phyloP scores from a whole-genome alignment of 2,329 filamentous ascomycete species.

The Geosmithia putterillii region DNA sequence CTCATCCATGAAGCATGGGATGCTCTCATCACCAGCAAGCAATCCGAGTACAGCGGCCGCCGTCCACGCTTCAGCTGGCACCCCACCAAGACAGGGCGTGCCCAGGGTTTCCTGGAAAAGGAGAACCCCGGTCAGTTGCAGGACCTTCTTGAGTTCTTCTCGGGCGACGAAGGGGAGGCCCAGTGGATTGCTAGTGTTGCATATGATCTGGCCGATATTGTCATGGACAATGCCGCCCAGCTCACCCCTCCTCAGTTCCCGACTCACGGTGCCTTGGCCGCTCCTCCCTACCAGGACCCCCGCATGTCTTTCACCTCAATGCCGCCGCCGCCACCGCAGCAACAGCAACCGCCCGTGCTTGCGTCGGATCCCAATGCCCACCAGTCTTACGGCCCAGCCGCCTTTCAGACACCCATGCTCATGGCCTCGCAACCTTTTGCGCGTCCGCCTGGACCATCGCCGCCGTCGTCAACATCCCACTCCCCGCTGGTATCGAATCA shows the following conservation, averaged over 20 bases:
- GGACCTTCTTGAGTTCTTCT: slow-evolving; percentile 54
- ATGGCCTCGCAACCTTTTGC: slow-evolving; percentile 18
- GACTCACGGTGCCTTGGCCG: slow-evolving; percentile 11
- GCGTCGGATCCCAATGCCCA: slow-evolving; percentile 10
- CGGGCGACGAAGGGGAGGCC: slow-evolving; percentile 42
- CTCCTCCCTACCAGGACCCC: slow-evolving; percentile 11
- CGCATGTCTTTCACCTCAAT: slow-evolving; percentile 17
- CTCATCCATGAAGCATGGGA: slow-evolving; percentile 51
- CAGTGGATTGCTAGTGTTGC: slow-evolving; percentile 44
- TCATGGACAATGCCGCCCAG: slow-evolving; percentile 19
- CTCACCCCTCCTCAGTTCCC: slow-evolving; percentile 17
- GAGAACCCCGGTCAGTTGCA: slow-evolving; percentile 51
- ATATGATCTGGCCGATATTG: slow-evolving; percentile 41
- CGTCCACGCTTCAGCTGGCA: slow-evolving; percentile 54
- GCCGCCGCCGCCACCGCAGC: slow-evolving; percentile 14
- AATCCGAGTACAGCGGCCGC: slow-evolving; percentile 38
- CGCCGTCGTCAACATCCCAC: slow-evolving; percentile 16
- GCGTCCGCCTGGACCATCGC: slow-evolving; percentile 13
- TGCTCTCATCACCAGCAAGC: slow-evolving; percentile 35
- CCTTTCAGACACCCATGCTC: slow-evolving; percentile 19
- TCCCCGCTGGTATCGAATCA: slow-evolving; percentile 14
- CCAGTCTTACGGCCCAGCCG: slow-evolving; percentile 12
- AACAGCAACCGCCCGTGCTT: slow-evolving; percentile 14
- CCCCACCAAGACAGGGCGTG: slow-evolving; percentile 40
- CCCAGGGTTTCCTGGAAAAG: slow-evolving; percentile 47